phyloP scores from a whole-genome alignment of 495 filamentous ascomycete species.

The Podospora conica region DNA sequence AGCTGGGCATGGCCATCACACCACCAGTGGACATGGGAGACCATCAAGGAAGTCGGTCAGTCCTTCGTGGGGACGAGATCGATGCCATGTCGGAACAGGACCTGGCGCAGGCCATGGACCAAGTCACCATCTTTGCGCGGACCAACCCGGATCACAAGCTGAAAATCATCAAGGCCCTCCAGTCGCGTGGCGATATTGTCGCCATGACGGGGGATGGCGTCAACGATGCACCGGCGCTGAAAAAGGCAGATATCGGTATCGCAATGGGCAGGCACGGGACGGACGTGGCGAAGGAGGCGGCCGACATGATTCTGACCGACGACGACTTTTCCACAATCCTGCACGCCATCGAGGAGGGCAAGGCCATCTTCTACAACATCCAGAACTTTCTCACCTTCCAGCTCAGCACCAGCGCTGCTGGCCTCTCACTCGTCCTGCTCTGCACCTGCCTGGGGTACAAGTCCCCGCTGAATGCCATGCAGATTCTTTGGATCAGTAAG shows the following conservation, averaged over 20 bases:
- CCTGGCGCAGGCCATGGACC: conserved; percentile 72
- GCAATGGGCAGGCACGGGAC: conserved; percentile 94
- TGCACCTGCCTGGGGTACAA: conserved; percentile 88
- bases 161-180: conserved; percentile 89
- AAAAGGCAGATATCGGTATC: conserved; percentile 96
- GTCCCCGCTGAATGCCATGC: conserved; percentile 96
- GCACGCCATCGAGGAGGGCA: conserved; percentile 94
- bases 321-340: conserved; percentile 98
- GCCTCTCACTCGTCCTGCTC: conserved; percentile 81
- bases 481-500: conserved; percentile 99
- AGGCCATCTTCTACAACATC: conserved; percentile 99
- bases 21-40: conserved; percentile 38
- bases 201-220: conserved; percentile 99
- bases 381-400: conserved; percentile 99
- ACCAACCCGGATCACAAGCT: conserved; percentile 97
- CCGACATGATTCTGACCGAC: conserved; percentile 99
- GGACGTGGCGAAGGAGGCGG: conserved; percentile 96
- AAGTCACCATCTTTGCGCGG: conserved; percentile 88
- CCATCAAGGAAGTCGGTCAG: conserved; percentile 52
- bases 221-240: conserved; percentile 93
- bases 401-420: conserved; percentile 92
- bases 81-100: conserved; percentile 84
- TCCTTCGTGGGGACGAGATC: conserved; percentile 82
- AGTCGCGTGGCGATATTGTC: conserved; percentile 90
- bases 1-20: conserved; percentile 79